These are phyloP conservation scores for Urochloa ruziziensis DNA, from an alignment of 176 grass and related monocot genomes.

Conservation along the genomic window DNA sequence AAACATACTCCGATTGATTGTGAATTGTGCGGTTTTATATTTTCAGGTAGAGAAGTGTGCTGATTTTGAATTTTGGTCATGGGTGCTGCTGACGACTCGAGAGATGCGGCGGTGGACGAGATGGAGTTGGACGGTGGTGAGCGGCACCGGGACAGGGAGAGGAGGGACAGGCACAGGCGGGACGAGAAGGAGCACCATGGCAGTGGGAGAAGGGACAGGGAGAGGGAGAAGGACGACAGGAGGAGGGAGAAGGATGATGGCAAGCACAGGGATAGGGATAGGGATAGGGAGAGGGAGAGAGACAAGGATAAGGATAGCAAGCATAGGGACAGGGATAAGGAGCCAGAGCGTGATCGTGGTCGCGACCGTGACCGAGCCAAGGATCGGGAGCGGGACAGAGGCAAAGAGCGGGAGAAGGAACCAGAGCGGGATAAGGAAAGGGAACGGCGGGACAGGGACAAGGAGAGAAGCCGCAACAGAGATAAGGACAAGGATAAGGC, in stretches of 20 bases:
- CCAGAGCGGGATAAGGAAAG: conserved; percentile 45
- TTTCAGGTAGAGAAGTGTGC: neutral
- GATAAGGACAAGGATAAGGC: conserved; percentile 50
- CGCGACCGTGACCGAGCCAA: conserved; percentile 46
- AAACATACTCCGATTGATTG: neutral
- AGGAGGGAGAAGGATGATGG: conserved; percentile 44
- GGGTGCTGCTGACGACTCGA: conserved; percentile 35
- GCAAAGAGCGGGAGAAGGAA: conserved; percentile 46
- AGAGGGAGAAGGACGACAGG: conserved; percentile 32
- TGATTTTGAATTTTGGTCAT: conserved; percentile 16
- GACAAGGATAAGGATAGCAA: conserved; percentile 46
- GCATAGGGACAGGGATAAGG: conserved; percentile 37
- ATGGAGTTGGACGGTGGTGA: conserved; percentile 51
- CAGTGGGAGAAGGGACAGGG: conserved; percentile 47
- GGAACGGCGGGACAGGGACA: conserved; percentile 61
- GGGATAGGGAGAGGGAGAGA: conserved; percentile 27
- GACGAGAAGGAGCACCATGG: conserved; percentile 51
- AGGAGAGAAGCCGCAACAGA: conserved; percentile 46
- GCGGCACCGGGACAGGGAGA: conserved; percentile 45
- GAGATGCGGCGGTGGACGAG: conserved; percentile 42
- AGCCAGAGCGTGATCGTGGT: conserved; percentile 35
- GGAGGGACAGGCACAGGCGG: conserved; percentile 46
- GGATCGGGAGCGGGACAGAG: conserved; percentile 48
- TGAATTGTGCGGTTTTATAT: neutral
- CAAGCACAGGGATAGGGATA: conserved; percentile 39